Evolutionary conservation across 2,329 filamentous ascomycete species (phyloP).

Genomic region (Paraconiothyrium brasiliense): DNA sequence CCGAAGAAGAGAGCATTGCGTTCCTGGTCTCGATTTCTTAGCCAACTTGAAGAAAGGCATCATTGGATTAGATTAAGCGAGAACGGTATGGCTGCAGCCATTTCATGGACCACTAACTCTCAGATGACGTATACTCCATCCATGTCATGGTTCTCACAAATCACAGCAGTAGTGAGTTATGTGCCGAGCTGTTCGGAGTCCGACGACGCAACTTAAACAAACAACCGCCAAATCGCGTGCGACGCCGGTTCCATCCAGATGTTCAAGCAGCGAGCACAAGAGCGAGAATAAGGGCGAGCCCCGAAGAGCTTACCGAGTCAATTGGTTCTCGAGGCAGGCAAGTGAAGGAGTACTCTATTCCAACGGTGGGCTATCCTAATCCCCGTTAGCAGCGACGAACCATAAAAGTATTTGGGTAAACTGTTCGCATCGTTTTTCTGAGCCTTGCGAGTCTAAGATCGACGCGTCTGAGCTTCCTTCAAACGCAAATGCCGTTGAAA

Average conservation of each 20-base stretch:
- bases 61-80: no score
- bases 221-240: background rate
- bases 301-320: background rate
- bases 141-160: background rate
- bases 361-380: background rate
- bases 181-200: conserved; percentile 2
- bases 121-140: background rate
- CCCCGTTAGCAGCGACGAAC: background rate
- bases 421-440: background rate
- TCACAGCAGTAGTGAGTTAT: background rate
- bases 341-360: background rate
- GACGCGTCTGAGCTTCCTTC: background rate
- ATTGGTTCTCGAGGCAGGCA: background rate
- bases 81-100: background rate
- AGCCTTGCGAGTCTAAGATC: background rate
- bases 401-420: background rate
- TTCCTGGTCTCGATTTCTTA: no score
- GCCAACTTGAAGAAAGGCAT: no score
- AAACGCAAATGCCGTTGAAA: conserved; percentile 3
- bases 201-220: background rate
- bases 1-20: no score
- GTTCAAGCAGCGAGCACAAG: background rate
- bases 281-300: background rate
- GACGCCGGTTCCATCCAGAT: background rate
- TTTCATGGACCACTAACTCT: background rate